Percentiles rank a stretch among this genome's conserved stretches.
phyloP scores from a whole-genome alignment of 75 land plant species.

The Ceratopteris richardii region DNA sequence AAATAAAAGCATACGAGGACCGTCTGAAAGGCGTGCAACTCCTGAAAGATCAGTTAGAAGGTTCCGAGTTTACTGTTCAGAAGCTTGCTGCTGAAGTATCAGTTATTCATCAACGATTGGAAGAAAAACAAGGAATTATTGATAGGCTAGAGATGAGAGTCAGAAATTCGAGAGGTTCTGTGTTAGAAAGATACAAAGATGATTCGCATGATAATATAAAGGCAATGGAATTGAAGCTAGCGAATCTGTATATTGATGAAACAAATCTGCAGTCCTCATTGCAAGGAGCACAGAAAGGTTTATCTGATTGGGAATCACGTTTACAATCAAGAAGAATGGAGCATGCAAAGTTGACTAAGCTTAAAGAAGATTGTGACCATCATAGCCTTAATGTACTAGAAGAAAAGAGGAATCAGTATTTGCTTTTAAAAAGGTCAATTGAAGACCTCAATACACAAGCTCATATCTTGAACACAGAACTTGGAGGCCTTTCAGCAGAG shows the following conservation, averaged over 20 bases:
- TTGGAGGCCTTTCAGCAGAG: slow-evolving; percentile 8
- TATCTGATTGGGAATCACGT: not conserved
- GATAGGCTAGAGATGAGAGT: slow-evolving; percentile 5
- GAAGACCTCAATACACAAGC: slow-evolving; percentile 8
- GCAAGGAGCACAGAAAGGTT: slow-evolving; percentile 1
- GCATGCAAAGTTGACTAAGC: not conserved
- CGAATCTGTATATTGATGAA: slow-evolving; percentile 7
- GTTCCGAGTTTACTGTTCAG: not conserved
- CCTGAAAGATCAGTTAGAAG: not conserved
- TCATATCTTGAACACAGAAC: slow-evolving; percentile 1
- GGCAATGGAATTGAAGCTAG: slow-evolving; percentile 4
- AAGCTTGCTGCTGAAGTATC: slow-evolving; percentile 5
- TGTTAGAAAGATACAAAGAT: slow-evolving; percentile 9
- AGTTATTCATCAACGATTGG: slow-evolving; percentile 2
- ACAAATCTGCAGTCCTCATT: not conserved
- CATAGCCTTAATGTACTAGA: not conserved
- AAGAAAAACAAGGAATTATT: slow-evolving; percentile 10
- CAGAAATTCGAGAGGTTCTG: not conserved
- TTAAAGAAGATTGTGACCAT: not conserved
- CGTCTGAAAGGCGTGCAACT: slow-evolving; percentile 6
- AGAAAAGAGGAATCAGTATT: not conserved
- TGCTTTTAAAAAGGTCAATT: not conserved
- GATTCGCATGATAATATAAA: slow-evolving; percentile 5
- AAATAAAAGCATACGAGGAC: slow-evolving; percentile 10
- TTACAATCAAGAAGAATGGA: not conserved